These are phyloP conservation scores for Solanum acaule DNA, from an alignment of 257 asterid genomes.

Conservation along the genomic window DNA sequence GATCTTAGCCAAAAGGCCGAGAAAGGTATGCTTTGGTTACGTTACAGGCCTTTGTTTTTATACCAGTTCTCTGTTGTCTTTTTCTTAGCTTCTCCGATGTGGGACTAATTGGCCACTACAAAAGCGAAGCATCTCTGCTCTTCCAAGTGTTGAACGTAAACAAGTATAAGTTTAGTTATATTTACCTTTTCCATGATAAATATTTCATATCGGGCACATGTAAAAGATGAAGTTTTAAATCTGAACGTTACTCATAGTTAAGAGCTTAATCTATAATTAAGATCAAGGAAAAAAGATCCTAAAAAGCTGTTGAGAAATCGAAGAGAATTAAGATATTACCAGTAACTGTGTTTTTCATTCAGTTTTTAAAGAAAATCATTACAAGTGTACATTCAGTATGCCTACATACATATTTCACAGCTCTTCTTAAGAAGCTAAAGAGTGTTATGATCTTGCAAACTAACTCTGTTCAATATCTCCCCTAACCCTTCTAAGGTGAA, in stretches of 20 bases:
- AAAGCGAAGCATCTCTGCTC: neutral
- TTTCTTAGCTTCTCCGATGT: neutral
- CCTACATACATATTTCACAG: neutral
- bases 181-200: neutral
- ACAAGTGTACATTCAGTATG: neutral
- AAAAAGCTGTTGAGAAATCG: neutral
- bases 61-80: neutral
- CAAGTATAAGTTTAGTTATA: neutral
- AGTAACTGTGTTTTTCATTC: neutral
- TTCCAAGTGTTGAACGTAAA: neutral
- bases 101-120: neutral
- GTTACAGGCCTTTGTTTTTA: rapidly evolving
- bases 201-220: neutral
- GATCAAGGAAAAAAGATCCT: neutral
- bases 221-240: neutral
- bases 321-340: neutral
- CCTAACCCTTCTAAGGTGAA: constrained; percentile 24
- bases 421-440: neutral
- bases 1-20: constrained; percentile 42
- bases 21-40: rapidly evolving
- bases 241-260: neutral
- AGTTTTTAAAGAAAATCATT: neutral
- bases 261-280: neutral
- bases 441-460: constrained; percentile 7
- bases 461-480: constrained; percentile 31